A percentile compares a stretch with the other conserved stretches of the same genome.
Evolutionary conservation across 2,329 filamentous ascomycete species (phyloP).

Genomic region (Fusarium succisae): DNA sequence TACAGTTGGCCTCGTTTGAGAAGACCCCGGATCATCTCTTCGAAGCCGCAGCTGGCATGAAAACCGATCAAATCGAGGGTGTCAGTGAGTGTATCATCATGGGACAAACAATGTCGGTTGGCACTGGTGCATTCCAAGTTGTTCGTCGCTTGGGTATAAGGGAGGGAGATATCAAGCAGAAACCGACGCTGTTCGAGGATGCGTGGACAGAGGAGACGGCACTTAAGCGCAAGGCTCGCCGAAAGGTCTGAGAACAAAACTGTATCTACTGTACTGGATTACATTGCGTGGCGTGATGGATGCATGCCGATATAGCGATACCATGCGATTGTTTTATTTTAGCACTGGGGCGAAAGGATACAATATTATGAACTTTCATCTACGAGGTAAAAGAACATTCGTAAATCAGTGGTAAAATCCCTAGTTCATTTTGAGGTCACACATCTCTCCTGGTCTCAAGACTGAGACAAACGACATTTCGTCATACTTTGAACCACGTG

Average conservation of each 20-base stretch:
- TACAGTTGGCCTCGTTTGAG: slow-evolving; percentile 95
- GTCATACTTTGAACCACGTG: slow-evolving; percentile 16
- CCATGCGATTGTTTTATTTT: slow-evolving; percentile 2
- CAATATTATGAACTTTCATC: not conserved
- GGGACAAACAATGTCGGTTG: slow-evolving; percentile 92
- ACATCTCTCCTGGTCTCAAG: not conserved
- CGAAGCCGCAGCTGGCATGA: slow-evolving; percentile 91
- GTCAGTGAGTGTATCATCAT: slow-evolving; percentile 98
- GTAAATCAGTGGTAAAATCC: not conserved
- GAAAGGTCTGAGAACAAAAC: slow-evolving; percentile 17
- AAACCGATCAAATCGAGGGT: slow-evolving; percentile 90
- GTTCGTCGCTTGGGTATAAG: slow-evolving; percentile 78
- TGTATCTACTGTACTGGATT: not conserved
- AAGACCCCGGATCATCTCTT: slow-evolving; percentile 98
- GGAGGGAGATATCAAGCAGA: slow-evolving; percentile 64
- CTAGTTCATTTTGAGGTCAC: not conserved
- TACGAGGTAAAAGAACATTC: not conserved
- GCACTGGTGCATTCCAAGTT: slow-evolving; percentile 92
- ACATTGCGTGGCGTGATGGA: not conserved
- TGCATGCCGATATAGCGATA: slow-evolving; percentile 21
- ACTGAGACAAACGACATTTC: not conserved
- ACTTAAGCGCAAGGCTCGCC: slow-evolving; percentile 32
- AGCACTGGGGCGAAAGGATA: not conserved
- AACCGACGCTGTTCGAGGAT: slow-evolving; percentile 77
- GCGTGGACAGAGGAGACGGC: slow-evolving; percentile 56